phyloP scores from a whole-genome alignment of 2,329 filamentous ascomycete species.

The Talaromyces atroroseus region DNA sequence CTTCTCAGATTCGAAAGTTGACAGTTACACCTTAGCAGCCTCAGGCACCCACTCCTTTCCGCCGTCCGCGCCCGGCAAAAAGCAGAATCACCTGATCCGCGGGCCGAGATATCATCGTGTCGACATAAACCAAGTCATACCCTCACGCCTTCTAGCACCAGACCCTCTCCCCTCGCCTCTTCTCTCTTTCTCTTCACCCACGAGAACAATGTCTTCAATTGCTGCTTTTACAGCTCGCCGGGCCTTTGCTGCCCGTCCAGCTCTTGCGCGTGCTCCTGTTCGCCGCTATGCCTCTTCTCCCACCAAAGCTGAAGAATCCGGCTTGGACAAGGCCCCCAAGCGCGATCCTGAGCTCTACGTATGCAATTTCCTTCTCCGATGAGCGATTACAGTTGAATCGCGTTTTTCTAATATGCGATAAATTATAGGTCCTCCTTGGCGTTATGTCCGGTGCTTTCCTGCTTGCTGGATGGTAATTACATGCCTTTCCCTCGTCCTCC shows the following conservation, averaged over 20 bases:
- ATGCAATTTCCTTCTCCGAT: slow-evolving; percentile 27
- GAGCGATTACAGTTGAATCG: slow-evolving; percentile 8
- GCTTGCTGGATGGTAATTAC: slow-evolving; percentile 67
- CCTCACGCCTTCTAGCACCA: background rate
- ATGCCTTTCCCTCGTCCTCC: slow-evolving; percentile 8
- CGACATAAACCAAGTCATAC: slow-evolving; percentile 8
- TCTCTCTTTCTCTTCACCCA: background rate
- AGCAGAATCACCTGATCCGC: slow-evolving; percentile 14
- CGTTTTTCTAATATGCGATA: background rate
- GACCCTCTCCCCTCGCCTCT: slow-evolving; percentile 3
- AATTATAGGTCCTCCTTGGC: slow-evolving; percentile 71
- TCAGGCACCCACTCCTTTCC: background rate
- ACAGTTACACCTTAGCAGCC: background rate
- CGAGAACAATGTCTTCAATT: slow-evolving; percentile 36
- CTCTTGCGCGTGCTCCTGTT: slow-evolving; percentile 33
- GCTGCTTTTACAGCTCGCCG: slow-evolving; percentile 37
- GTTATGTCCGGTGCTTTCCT: slow-evolving; percentile 87
- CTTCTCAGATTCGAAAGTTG: background rate
- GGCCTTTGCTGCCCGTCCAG: slow-evolving; percentile 34
- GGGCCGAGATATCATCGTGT: slow-evolving; percentile 14
- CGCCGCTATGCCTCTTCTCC: slow-evolving; percentile 32
- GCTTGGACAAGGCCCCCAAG: slow-evolving; percentile 59
- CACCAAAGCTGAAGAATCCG: slow-evolving; percentile 44
- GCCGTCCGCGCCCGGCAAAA: slow-evolving; percentile 1
- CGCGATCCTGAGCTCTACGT: slow-evolving; percentile 71